Evolutionary conservation across 1,139 yeast species (phyloP).

Genomic region (Petasospora fabianii): DNA sequence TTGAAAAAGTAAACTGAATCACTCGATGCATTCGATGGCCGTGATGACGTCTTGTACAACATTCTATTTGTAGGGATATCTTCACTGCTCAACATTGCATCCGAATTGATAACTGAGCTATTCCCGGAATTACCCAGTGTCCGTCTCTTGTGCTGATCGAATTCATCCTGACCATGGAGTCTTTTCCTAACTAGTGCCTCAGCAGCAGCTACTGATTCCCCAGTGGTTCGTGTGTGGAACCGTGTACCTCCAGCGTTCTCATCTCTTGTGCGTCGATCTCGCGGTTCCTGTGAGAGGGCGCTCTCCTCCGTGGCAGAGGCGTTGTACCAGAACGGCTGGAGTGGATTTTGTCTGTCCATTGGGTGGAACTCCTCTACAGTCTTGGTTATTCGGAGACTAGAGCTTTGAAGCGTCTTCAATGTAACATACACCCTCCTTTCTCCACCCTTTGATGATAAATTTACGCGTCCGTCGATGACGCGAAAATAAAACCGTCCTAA

Average conservation of each 20-base stretch:
- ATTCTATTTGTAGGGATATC: conserved; percentile 10
- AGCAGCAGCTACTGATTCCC: conserved; percentile 6
- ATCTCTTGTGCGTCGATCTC: conserved; percentile 24
- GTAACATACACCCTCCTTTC: too few relatives aligned
- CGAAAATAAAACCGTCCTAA: too few relatives aligned
- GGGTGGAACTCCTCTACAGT: too few relatives aligned
- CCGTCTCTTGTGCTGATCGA: conserved; percentile 22
- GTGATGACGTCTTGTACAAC: conserved; percentile 15
- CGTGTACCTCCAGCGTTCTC: conserved; percentile 26
- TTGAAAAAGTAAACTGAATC: conserved; percentile 23
- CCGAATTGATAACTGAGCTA: conserved; percentile 18
- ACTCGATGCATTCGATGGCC: conserved; percentile 19
- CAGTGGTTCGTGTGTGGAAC: conserved; percentile 27
- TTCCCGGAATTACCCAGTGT: conserved; percentile 6
- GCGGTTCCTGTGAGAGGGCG: conserved; percentile 29
- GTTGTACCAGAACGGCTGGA: conserved; percentile 31
- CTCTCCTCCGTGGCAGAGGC: conserved; percentile 26
- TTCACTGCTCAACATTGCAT: conserved; percentile 21
- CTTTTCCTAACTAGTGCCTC: conserved; percentile 22
- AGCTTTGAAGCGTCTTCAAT: too few relatives aligned
- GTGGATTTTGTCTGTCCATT: conserved; percentile 24
- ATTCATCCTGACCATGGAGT: conserved; percentile 25
- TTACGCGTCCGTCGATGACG: too few relatives aligned
- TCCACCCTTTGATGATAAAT: not conserved
- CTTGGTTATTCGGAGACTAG: not conserved